phyloP scores from a whole-genome alignment of 768 basidiomycete genomes.

The Suillus occidentalis region DNA sequence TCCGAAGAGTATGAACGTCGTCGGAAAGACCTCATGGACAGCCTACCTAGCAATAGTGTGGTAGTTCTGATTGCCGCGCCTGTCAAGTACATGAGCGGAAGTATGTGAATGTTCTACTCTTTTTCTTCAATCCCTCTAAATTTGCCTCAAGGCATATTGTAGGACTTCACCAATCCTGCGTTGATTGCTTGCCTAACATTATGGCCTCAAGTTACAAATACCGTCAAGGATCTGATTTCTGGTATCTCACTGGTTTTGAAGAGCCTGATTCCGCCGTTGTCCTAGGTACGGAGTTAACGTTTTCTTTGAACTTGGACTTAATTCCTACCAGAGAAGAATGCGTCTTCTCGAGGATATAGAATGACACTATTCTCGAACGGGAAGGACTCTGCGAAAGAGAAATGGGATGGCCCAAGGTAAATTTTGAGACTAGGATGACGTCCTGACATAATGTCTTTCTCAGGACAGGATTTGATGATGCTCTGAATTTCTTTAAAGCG shows the following conservation, averaged over 20 bases:
- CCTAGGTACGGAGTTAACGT: constrained; percentile 50
- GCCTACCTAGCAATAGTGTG: constrained; percentile 67
- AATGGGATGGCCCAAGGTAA: constrained; percentile 89
- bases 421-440: neutral
- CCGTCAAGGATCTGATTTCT: constrained; percentile 88
- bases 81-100: constrained; percentile 83
- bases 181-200: constrained; percentile 8
- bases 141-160: constrained; percentile 67
- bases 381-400: constrained; percentile 72
- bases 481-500: constrained; percentile 68
- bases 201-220: constrained; percentile 79
- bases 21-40: constrained; percentile 67
- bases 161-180: constrained; percentile 31
- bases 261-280: constrained; percentile 91
- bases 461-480: constrained; percentile 68
- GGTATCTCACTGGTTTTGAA: constrained; percentile 95
- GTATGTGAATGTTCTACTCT: constrained; percentile 43
- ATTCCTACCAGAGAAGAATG: constrained; percentile 57
- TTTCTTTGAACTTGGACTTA: constrained; percentile 8
- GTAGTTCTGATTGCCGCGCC: constrained; percentile 79
- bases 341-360: constrained; percentile 71
- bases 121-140: constrained; percentile 12
- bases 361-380: constrained; percentile 86
- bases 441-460: constrained; percentile 11
- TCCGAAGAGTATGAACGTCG: constrained; percentile 75